Evolutionary conservation across 352 stramenopile species (phyloP).

Genomic region (Pythium sp.): DNA sequence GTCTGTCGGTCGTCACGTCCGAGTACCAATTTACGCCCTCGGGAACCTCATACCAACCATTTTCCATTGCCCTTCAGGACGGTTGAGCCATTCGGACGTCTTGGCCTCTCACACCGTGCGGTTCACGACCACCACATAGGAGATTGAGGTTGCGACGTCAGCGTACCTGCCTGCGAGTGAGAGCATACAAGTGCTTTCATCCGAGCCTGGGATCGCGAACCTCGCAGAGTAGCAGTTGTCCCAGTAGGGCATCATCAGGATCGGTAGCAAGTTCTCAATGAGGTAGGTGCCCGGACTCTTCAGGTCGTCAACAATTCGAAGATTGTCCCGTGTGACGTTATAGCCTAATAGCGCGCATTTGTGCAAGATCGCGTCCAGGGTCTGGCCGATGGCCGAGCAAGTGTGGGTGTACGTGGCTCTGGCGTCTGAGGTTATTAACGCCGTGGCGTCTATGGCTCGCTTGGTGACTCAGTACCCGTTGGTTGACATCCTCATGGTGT

Average conservation of each 20-base stretch:
- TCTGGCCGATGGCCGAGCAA: conserved; percentile 19
- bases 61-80: conserved; percentile 24
- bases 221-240: conserved; percentile 11
- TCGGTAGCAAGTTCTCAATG: conserved; percentile 11
- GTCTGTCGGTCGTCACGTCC: conserved; percentile 5
- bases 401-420: not conserved
- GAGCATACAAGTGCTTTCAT: conserved; percentile 15
- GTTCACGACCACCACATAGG: conserved; percentile 2
- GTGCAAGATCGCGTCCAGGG: conserved; percentile 20
- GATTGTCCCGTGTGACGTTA: conserved; percentile 23
- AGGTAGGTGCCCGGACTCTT: not conserved
- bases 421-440: not conserved
- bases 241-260: conserved; percentile 17
- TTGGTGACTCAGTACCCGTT: conserved; percentile 13
- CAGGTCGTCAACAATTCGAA: conserved; percentile 23
- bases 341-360: conserved; percentile 23
- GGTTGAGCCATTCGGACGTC: conserved; percentile 23
- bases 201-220: conserved; percentile 9
- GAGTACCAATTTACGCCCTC: conserved; percentile 10
- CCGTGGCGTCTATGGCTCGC: not conserved
- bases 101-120: conserved; percentile 20
- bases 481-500: conserved; percentile 8
- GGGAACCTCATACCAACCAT: conserved; percentile 35
- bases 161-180: conserved; percentile 10
- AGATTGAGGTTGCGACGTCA: not conserved